Evolutionary conservation across 352 stramenopile genomes (phyloP).

Genomic region (Phytophthora gonapodyides): DNA sequence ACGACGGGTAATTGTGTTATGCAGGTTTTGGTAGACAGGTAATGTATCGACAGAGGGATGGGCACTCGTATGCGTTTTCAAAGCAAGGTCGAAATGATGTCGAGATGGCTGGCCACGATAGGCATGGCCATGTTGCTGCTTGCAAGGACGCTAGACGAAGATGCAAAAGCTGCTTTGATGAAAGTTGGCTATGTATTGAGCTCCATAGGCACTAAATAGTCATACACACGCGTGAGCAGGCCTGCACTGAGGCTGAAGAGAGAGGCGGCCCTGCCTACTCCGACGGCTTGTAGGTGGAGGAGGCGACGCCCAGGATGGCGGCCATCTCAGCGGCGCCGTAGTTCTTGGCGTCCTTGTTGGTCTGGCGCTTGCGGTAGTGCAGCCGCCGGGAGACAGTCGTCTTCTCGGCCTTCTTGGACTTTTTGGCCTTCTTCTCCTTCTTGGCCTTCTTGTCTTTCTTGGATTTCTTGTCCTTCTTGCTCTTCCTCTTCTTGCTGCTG

Average conservation of each 20-base stretch:
- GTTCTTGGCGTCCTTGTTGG: conserved; percentile 87
- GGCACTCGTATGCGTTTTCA: conserved; percentile 1
- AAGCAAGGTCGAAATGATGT: background rate
- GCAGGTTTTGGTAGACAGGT: background rate
- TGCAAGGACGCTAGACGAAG: background rate
- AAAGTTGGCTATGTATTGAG: conserved; percentile 34
- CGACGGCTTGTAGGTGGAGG: conserved; percentile 38
- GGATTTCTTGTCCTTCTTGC: conserved; percentile 44
- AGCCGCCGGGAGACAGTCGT: conserved; percentile 64
- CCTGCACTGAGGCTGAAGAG: background rate
- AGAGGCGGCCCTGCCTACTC: conserved; percentile 20
- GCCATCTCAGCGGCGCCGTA: conserved; percentile 87
- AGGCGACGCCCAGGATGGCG: conserved; percentile 82
- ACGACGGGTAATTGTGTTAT: background rate
- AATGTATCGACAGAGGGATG: background rate
- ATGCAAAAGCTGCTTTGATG: background rate
- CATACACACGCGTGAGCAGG: conserved; percentile 6
- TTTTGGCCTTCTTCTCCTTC: conserved; percentile 70
- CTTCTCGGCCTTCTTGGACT: conserved; percentile 61
- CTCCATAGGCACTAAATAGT: conserved; percentile 38
- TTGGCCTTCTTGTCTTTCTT: conserved; percentile 55
- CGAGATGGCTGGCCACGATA: background rate
- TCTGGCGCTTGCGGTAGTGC: conserved; percentile 79
- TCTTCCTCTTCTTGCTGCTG: conserved; percentile 35
- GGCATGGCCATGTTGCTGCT: too few species aligned